Evolutionary conservation across 1,284 basidiomycete species (phyloP).

Genomic region (Heterobasidion parviporum): DNA sequence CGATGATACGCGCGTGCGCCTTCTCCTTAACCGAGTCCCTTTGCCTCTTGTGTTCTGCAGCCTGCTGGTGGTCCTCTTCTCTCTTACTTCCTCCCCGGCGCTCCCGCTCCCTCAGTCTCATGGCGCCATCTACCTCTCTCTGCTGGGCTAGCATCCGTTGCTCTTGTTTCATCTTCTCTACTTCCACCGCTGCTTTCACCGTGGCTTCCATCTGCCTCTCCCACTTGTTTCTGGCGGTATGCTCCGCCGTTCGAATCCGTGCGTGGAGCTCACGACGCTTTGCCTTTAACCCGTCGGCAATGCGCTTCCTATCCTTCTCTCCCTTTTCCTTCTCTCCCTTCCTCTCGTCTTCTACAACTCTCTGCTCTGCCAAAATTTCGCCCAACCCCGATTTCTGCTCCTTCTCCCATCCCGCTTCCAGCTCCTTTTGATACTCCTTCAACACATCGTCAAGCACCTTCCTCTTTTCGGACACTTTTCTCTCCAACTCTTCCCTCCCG

Average conservation of each 20-base stretch:
- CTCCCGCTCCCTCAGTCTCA: not conserved
- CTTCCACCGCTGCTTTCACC: no score
- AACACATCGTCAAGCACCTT: not conserved
- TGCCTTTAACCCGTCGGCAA: not conserved
- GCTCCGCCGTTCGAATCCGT: no score
- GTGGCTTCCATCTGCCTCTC: no score
- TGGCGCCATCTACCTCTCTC: not conserved
- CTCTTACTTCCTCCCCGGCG: slow-evolving; percentile 29
- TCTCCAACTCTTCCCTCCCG: no score
- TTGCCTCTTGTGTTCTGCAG: not conserved
- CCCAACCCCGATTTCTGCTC: slow-evolving; percentile 12
- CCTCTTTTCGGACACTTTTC: not conserved
- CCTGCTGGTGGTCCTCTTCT: slow-evolving; percentile 18
- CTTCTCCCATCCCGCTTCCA: slow-evolving; percentile 2
- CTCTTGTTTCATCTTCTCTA: not conserved
- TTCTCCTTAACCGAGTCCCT: no score
- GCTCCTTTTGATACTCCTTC: not conserved
- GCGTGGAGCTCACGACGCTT: not conserved
- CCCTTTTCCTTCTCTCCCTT: slow-evolving; percentile 9
- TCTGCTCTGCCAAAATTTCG: slow-evolving; percentile 22
- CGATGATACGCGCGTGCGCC: slow-evolving; percentile 16
- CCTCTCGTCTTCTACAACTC: slow-evolving; percentile 27
- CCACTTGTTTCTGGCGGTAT: no score
- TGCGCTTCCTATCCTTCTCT: not conserved
- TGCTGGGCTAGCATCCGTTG: not conserved